A percentile compares a stretch with the other conserved stretches of the same genome.
Evolutionary conservation across 805 yeast species (phyloP).

Genomic region (Lipomyces yamanashiensis): DNA sequence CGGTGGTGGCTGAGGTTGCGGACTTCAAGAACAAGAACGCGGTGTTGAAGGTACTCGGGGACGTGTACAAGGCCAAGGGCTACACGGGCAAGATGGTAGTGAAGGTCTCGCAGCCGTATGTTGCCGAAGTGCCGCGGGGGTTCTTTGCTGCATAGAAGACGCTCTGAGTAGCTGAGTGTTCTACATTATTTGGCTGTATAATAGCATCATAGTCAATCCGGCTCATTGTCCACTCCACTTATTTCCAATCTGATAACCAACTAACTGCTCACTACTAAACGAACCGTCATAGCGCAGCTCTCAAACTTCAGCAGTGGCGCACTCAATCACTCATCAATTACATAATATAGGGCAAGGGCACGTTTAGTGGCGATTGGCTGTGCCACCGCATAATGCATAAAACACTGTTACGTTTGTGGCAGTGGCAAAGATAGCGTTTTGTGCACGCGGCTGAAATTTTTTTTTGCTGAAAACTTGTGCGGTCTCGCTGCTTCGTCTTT

Average conservation of each 20-base stretch:
- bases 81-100: constrained; percentile 37
- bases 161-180: no score
- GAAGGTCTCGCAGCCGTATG: constrained; percentile 10
- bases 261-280: not conserved
- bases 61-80: constrained; percentile 26
- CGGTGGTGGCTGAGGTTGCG: constrained; percentile 27
- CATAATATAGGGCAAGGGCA: constrained; percentile 4
- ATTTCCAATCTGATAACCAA: no score
- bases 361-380: constrained; percentile 8
- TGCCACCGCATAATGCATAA: not conserved
- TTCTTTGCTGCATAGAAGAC: constrained; percentile 9
- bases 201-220: no score
- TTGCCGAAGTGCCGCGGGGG: constrained; percentile 6
- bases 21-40: constrained; percentile 18
- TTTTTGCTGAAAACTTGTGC: constrained; percentile 16
- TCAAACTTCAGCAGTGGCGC: no score
- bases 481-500: constrained; percentile 9
- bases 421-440: constrained; percentile 13
- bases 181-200: no score
- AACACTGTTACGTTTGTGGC: not conserved
- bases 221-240: no score
- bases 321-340: no score
- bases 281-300: not conserved
- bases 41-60: constrained; percentile 24
- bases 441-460: constrained; percentile 23